These are phyloP conservation scores for Populus tomentosa DNA, from an alignment of 441 rosid species.

Conservation along the genomic window DNA sequence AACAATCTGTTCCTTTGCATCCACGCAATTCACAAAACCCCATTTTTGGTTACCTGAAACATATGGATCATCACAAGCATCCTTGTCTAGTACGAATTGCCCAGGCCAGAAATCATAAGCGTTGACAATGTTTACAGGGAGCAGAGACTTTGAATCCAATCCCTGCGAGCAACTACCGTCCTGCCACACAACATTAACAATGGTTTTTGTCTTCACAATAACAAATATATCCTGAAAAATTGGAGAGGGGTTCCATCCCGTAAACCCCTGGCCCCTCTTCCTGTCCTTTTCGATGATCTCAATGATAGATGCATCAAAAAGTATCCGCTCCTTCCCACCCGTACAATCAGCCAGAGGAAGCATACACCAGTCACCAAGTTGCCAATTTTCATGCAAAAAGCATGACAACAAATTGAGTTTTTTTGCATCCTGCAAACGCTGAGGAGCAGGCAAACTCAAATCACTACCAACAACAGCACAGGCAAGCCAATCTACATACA, in stretches of 20 bases:
- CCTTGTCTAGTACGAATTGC: slow-evolving; percentile 76
- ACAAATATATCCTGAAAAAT: slow-evolving; percentile 42
- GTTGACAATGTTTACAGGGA: slow-evolving; percentile 55
- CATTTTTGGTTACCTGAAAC: slow-evolving; percentile 40
- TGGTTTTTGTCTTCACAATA: slow-evolving; percentile 60
- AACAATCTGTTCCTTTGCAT: slow-evolving; percentile 74
- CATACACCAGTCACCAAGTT: slow-evolving; percentile 88
- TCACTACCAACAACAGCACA: slow-evolving; percentile 33
- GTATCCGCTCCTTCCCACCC: slow-evolving; percentile 18
- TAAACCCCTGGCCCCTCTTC: slow-evolving; percentile 33
- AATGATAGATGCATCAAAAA: slow-evolving; percentile 21
- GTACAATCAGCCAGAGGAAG: slow-evolving; percentile 29
- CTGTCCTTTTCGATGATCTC: slow-evolving; percentile 17
- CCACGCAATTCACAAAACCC: slow-evolving; percentile 64
- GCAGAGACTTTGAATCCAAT: slow-evolving; percentile 53
- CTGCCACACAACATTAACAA: slow-evolving; percentile 84
- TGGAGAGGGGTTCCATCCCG: slow-evolving; percentile 26
- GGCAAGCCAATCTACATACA: slow-evolving; percentile 81
- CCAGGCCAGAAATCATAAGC: slow-evolving; percentile 91
- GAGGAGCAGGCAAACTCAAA: slow-evolving; percentile 41
- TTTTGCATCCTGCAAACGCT: slow-evolving; percentile 45
- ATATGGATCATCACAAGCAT: slow-evolving; percentile 35
- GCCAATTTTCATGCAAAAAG: slow-evolving; percentile 81
- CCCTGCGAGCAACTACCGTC: slow-evolving; percentile 56
- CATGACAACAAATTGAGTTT: slow-evolving; percentile 51